A percentile compares a stretch with the other conserved stretches of the same genome.
phyloP scores from a whole-genome alignment of 2,329 filamentous ascomycete genomes.

The Blastomyces silverae region DNA sequence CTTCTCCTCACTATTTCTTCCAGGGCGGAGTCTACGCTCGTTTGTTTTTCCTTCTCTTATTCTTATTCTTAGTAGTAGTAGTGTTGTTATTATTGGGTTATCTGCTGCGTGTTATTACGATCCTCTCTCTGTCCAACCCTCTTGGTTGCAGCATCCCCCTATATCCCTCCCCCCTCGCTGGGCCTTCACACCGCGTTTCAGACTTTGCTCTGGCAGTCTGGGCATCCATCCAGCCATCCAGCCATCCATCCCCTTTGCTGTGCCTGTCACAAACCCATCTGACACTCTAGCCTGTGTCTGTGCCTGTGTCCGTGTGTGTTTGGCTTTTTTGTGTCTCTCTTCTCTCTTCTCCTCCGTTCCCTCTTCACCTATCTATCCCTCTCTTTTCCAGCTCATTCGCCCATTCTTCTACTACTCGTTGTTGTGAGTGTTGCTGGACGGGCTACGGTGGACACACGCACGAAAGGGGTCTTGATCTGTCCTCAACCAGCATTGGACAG shows the following conservation, averaged over 20 bases:
- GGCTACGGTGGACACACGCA: background rate
- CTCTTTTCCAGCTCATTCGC: background rate
- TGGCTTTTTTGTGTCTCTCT: background rate
- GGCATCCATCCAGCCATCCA: background rate
- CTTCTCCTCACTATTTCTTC: no score
- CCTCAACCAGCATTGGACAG: background rate
- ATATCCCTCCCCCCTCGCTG: background rate
- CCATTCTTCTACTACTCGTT: background rate
- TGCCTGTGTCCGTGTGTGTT: background rate
- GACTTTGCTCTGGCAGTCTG: background rate
- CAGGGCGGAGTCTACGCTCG: no score
- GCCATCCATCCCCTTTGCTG: no score
- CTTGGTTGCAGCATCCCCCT: conserved; percentile 4
- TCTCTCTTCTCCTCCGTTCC: no score
- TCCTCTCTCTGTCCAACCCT: background rate
- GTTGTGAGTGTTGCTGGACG: background rate
- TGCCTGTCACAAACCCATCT: background rate
- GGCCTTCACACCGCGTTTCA: conserved; percentile 4
- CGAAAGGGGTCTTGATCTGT: background rate
- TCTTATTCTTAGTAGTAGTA: no score
- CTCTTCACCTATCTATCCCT: no score
- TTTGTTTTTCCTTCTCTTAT: no score
- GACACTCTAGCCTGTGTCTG: background rate
- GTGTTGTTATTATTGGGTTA: background rate
- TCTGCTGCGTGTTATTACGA: background rate